A percentile compares a stretch with the other conserved stretches of the same genome.
Evolutionary conservation across 768 basidiomycete species (phyloP).

Genomic region (Hygrocybe punicea): DNA sequence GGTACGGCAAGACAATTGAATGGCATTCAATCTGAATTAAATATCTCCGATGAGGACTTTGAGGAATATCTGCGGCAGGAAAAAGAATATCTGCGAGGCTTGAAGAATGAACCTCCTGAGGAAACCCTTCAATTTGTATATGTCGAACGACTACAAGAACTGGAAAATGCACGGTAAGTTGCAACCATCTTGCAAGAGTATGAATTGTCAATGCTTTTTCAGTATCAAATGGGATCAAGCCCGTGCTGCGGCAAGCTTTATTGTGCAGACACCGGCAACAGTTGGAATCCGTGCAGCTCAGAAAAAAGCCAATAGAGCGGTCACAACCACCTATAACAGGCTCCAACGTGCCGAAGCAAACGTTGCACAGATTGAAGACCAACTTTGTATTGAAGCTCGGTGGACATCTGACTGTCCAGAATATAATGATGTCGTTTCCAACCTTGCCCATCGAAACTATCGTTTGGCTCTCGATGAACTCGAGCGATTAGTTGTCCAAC

Average conservation of each 20-base stretch:
- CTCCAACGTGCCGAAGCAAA: neutral
- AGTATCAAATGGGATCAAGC: no score
- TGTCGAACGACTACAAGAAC: neutral
- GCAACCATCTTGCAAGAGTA: no score
- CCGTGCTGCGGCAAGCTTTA: no score
- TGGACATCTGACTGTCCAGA: constrained; percentile 13
- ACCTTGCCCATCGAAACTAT: neutral
- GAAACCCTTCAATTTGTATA: neutral
- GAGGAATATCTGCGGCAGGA: neutral
- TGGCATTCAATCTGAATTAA: no score
- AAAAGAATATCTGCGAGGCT: neutral
- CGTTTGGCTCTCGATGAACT: neutral
- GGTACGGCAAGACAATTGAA: no score
- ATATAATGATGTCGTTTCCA: constrained; percentile 4
- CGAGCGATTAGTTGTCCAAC: neutral
- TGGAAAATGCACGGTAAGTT: neutral
- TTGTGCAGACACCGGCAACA: no score
- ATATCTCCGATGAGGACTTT: neutral
- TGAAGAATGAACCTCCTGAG: neutral
- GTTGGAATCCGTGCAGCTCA: no score
- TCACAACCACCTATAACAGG: no score
- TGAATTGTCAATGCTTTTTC: no score
- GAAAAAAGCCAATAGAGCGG: neutral
- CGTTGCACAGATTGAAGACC: constrained; percentile 5
- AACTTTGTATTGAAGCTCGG: constrained; percentile 7